These are phyloP conservation scores for Thalassiosira profunda DNA, from an alignment of 108 stramenopile genomes.

Conservation along the genomic window DNA sequence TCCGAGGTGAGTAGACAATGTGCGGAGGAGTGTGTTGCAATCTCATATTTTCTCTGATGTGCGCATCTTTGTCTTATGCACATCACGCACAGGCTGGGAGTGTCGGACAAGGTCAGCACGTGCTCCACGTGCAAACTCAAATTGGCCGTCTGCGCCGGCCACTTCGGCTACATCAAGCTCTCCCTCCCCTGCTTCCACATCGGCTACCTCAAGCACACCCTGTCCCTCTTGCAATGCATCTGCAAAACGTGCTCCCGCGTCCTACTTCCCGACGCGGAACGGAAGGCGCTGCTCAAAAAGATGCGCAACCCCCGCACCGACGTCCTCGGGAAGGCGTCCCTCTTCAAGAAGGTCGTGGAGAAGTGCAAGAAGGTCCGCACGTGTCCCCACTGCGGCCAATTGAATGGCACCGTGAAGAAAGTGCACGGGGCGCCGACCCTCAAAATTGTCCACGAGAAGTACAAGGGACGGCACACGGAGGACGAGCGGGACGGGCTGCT, in stretches of 20 bases:
- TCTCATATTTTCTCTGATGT: too few species aligned
- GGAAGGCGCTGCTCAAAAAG: constrained; percentile 56
- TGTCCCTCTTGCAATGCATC: constrained; percentile 93
- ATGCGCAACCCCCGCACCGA: constrained; percentile 90
- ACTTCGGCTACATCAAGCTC: constrained; percentile 95
- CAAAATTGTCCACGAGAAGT: constrained; percentile 95
- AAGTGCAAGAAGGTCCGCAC: constrained; percentile 89
- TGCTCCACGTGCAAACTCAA: constrained; percentile 96
- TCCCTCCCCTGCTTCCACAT: constrained; percentile 98
- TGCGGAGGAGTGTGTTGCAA: too few species aligned
- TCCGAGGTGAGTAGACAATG: too few species aligned
- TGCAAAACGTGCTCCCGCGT: constrained; percentile 98
- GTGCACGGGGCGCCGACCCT: constrained; percentile 92
- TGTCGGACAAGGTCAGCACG: constrained; percentile 86
- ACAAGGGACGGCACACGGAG: constrained; percentile 82
- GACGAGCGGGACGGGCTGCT: constrained; percentile 74
- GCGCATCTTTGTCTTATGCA: too few species aligned
- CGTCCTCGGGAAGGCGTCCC: constrained; percentile 69
- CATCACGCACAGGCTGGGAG: too few species aligned
- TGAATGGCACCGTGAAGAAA: constrained; percentile 97
- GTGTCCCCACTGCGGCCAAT: constrained; percentile 92
- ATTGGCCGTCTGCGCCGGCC: constrained; percentile 96
- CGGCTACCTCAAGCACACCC: constrained; percentile 96
- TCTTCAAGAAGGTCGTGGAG: constrained; percentile 91
- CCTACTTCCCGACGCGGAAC: constrained; percentile 79